phyloP scores from a whole-genome alignment of 176 grass and related monocot species.

The Triticum timopheevii region DNA sequence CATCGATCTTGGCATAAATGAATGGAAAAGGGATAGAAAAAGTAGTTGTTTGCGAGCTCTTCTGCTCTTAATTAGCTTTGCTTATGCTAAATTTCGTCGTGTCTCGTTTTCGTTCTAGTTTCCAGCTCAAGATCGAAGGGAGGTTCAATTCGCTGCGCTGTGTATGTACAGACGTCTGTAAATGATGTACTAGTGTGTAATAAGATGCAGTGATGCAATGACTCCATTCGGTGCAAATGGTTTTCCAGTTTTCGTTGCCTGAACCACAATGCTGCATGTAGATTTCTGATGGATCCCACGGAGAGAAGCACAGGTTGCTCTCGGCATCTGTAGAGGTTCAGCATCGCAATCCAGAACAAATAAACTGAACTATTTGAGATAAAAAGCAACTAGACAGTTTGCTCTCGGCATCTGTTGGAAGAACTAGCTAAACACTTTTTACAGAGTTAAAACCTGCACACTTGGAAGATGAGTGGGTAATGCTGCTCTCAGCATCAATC shows the following conservation, averaged over 20 bases:
- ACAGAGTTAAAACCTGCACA: slow-evolving; percentile 27
- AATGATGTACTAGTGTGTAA: background rate
- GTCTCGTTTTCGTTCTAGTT: background rate
- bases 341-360: background rate
- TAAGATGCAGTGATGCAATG: slow-evolving; percentile 16
- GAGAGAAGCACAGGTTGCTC: background rate
- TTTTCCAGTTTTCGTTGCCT: background rate
- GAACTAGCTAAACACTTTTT: background rate
- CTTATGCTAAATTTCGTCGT: background rate
- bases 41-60: background rate
- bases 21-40: background rate
- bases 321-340: background rate
- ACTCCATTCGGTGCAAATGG: background rate
- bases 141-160: background rate
- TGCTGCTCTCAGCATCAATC: background rate
- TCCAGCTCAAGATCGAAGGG: background rate
- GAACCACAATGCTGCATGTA: background rate
- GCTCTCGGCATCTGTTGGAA: background rate
- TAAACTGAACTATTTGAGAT: background rate
- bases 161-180: background rate
- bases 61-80: background rate
- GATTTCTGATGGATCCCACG: background rate
- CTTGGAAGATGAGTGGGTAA: background rate
- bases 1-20: background rate
- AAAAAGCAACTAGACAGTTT: background rate